Conservation (phyloP, 139 green algal genomes). For the Diplosphaera chodatii region DNA sequence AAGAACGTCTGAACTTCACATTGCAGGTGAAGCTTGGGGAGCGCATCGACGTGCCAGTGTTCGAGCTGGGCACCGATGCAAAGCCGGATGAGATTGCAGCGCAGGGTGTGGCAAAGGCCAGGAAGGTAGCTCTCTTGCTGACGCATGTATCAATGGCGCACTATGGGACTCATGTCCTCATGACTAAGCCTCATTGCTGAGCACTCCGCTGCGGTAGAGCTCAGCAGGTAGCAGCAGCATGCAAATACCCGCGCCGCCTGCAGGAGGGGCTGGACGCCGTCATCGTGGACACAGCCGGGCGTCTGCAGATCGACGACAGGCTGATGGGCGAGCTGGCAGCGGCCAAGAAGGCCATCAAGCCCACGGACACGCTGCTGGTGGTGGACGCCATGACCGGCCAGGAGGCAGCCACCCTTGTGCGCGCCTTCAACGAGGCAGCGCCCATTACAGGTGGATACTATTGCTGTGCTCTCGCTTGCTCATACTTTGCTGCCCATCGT, state of each 20-base stretch:
- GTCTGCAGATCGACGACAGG: slow-evolving; percentile 82
- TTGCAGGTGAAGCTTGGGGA: slow-evolving; percentile 58
- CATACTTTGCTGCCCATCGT: too few species aligned
- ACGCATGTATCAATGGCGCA: too few species aligned
- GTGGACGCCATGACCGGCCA: slow-evolving; percentile 99
- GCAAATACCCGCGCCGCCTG: too few species aligned
- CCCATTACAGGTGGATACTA: slow-evolving; percentile 41
- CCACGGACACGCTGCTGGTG: slow-evolving; percentile 92
- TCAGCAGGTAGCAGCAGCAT: too few species aligned
- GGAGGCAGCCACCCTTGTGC: slow-evolving; percentile 75
- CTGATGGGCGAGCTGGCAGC: slow-evolving; percentile 89
- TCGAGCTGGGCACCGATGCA: slow-evolving; percentile 68
- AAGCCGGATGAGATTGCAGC: slow-evolving; percentile 38
- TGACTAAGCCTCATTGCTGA: too few species aligned
- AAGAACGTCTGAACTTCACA: too few species aligned
- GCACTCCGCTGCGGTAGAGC: too few species aligned
- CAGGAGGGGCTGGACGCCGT: slow-evolving; percentile 67
- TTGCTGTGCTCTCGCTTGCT: not conserved
- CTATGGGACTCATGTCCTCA: too few species aligned
- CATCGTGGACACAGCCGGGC: slow-evolving; percentile 95
- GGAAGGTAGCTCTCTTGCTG: slow-evolving; percentile 10
- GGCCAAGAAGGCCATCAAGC: slow-evolving; percentile 62
- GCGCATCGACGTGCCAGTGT: slow-evolving; percentile 83
- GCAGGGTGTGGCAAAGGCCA: slow-evolving; percentile 3
- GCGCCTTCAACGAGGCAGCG: slow-evolving; percentile 85